Evolutionary conservation across 495 filamentous ascomycete genomes (phyloP).

Genomic region (Hyaloscypha hepaticicola): DNA sequence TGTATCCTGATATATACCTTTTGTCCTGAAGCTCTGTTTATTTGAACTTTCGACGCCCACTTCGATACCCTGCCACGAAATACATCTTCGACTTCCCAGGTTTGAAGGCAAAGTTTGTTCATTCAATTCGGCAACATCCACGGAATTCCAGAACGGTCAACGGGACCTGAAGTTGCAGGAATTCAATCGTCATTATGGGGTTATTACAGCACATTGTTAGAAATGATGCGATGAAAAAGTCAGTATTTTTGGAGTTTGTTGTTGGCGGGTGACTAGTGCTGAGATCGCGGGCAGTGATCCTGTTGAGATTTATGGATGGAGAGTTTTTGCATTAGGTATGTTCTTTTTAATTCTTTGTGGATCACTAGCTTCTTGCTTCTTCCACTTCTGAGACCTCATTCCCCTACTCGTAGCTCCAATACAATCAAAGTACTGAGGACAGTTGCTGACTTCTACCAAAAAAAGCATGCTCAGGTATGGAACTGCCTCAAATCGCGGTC

Average conservation of each 20-base stretch:
- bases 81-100: not conserved
- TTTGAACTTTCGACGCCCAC: not conserved
- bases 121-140: not conserved
- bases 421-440: not conserved
- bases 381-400: too few relatives aligned
- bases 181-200: conserved; percentile 29
- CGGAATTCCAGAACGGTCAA: not conserved
- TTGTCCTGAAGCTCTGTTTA: conserved; percentile 3
- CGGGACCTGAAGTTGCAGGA: not conserved
- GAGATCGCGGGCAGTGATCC: conserved; percentile 43
- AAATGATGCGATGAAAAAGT: conserved; percentile 74
- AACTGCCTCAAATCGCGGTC: not conserved
- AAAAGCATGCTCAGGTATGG: conserved; percentile 25
- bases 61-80: not conserved
- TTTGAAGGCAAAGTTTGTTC: not conserved
- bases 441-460: conserved; percentile 4
- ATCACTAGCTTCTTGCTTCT: conserved; percentile 1
- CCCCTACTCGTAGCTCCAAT: not conserved
- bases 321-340: conserved; percentile 26
- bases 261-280: conserved; percentile 24
- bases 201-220: conserved; percentile 65
- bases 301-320: conserved; percentile 64
- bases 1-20: conserved; percentile 8
- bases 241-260: not conserved
- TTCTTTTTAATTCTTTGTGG: not conserved